Evolutionary conservation across 2,329 filamentous ascomycete genomes (phyloP).

Genomic region (Pseudocercospora crystallina): DNA sequence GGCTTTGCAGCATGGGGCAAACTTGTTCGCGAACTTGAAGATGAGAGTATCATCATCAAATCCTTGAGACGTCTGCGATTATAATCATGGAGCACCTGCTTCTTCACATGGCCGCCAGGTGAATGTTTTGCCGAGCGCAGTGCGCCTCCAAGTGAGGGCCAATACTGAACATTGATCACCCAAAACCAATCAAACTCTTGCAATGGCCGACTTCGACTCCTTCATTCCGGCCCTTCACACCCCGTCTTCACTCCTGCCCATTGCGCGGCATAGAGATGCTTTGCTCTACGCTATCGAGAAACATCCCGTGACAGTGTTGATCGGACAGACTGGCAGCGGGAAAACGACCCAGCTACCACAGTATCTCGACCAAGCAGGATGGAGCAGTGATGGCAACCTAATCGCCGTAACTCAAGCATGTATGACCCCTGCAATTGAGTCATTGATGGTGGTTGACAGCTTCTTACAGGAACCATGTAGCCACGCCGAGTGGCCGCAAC

Average conservation of each 20-base stretch:
- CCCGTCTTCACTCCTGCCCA: conserved; percentile 78
- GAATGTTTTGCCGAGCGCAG: too few species aligned
- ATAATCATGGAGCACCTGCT: too few species aligned
- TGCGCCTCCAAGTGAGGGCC: not conserved
- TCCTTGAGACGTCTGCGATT: too few species aligned
- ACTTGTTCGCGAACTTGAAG: too few species aligned
- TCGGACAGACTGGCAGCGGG: conserved; percentile 91
- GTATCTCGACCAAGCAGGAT: conserved; percentile 82
- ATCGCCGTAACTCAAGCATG: conserved; percentile 87
- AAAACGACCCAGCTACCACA: conserved; percentile 97
- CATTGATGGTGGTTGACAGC: conserved; percentile 27
- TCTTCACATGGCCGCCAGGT: too few species aligned
- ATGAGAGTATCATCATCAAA: too few species aligned
- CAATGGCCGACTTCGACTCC: conserved; percentile 40
- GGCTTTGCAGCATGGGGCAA: too few species aligned
- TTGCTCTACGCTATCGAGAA: conserved; percentile 86
- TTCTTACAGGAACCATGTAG: conserved; percentile 49
- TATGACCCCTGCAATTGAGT: conserved; percentile 28
- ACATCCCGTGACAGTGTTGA: conserved; percentile 78
- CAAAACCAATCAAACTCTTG: not conserved
- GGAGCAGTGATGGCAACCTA: conserved; percentile 78
- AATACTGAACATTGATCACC: too few species aligned
- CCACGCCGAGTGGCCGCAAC: conserved; percentile 88
- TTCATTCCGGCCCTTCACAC: conserved; percentile 84
- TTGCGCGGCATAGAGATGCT: conserved; percentile 75